These are phyloP conservation scores for Leptographium lundbergii DNA, from an alignment of 2,329 filamentous ascomycete species.

Conservation along the genomic window DNA sequence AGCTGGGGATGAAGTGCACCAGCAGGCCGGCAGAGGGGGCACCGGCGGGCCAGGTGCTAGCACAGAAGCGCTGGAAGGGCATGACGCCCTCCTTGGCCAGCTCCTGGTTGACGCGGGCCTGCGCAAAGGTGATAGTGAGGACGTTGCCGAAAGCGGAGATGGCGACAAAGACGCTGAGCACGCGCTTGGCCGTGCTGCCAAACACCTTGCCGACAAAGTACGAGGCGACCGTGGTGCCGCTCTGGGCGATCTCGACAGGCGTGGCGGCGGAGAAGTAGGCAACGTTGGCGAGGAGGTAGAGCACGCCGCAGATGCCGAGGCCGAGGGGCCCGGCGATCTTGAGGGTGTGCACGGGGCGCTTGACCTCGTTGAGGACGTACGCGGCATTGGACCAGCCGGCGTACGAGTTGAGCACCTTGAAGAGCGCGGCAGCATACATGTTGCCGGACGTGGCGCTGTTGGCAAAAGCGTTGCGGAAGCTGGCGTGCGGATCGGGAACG, in stretches of 20 bases:
- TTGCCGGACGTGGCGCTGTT: slow-evolving; percentile 28
- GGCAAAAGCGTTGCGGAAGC: slow-evolving; percentile 43
- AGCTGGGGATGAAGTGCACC: slow-evolving; percentile 52
- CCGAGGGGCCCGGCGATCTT: slow-evolving; percentile 51
- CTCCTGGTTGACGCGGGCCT: slow-evolving; percentile 54
- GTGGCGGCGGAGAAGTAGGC: slow-evolving; percentile 53
- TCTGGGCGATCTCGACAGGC: slow-evolving; percentile 42
- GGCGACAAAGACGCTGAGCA: slow-evolving; percentile 46
- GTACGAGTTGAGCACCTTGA: slow-evolving; percentile 48
- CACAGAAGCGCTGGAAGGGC: slow-evolving; percentile 49
- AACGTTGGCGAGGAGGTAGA: slow-evolving; percentile 52
- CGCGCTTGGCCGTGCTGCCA: slow-evolving; percentile 42
- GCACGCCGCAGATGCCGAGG: slow-evolving; percentile 42
- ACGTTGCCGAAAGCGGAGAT: slow-evolving; percentile 51
- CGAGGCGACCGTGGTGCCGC: slow-evolving; percentile 47
- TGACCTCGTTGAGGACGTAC: slow-evolving; percentile 52
- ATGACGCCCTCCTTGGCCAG: slow-evolving; percentile 54
- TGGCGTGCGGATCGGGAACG: slow-evolving; percentile 35
- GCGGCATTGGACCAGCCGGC: slow-evolving; percentile 53
- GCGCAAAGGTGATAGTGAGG: slow-evolving; percentile 51
- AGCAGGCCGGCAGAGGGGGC: slow-evolving; percentile 48
- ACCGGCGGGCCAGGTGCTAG: slow-evolving; percentile 53
- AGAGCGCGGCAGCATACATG: slow-evolving; percentile 41
- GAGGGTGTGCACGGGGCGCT: slow-evolving; percentile 50
- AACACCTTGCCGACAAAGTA: slow-evolving; percentile 51